A percentile compares a stretch with the other conserved stretches of the same genome.
Conservation (phyloP, 495 filamentous ascomycete species). For the Chlorociboria aeruginascens region DNA sequence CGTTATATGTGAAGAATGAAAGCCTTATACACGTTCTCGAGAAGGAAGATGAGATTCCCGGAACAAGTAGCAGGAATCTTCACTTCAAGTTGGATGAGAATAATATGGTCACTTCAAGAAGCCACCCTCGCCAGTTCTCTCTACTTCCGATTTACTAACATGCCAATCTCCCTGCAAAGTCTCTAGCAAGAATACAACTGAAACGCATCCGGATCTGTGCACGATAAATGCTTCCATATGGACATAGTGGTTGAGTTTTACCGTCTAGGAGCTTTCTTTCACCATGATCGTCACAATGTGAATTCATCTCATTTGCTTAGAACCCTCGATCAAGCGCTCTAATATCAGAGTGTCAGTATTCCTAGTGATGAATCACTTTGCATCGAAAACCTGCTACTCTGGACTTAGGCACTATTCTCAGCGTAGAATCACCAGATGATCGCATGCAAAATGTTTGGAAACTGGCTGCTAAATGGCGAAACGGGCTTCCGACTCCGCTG, state of each 20-base stretch:
- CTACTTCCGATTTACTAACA: conserved; percentile 20
- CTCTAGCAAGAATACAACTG: not conserved
- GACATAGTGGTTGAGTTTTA: conserved; percentile 1
- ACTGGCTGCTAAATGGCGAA: conserved; percentile 6
- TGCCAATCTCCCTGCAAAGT: conserved; percentile 3
- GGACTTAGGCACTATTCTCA: conserved; percentile 11
- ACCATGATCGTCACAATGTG: not conserved
- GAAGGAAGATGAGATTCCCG: conserved; percentile 10
- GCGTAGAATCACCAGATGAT: not conserved
- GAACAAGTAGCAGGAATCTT: conserved; percentile 15
- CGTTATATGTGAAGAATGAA: conserved; percentile 9
- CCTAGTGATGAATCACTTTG: conserved; percentile 24
- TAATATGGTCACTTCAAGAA: conserved; percentile 23
- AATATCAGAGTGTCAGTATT: conserved; percentile 21
- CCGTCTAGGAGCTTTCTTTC: conserved; percentile 6
- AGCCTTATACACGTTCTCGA: not conserved
- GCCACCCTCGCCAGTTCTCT: conserved; percentile 17
- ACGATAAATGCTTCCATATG: not conserved
- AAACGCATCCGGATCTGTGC: not conserved
- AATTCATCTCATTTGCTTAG: not conserved
- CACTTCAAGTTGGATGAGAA: conserved; percentile 19
- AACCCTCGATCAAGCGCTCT: conserved; percentile 13
- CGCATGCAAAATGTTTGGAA: conserved; percentile 19
- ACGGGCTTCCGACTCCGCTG: conserved; percentile 11
- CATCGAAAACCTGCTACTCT: conserved; percentile 22